Percentiles rank a stretch among this genome's conserved stretches.
phyloP scores from a whole-genome alignment of 1,284 basidiomycete genomes.

The Xanthoconium separans region DNA sequence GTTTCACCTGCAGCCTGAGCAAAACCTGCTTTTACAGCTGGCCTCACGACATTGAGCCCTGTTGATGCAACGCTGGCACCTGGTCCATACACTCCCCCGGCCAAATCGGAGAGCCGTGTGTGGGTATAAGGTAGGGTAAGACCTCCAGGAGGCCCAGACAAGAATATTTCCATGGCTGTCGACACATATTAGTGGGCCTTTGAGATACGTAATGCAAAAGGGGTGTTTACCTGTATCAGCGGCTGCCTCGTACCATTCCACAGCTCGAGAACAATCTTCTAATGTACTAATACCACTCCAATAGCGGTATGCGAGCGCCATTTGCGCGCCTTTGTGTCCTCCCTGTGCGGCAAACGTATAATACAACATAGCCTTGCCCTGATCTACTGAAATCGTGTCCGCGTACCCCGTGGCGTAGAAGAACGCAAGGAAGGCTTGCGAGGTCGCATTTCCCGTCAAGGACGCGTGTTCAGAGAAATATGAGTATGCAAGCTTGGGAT shows the following conservation, averaged over 20 bases:
- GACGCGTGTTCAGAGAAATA: slow-evolving; percentile 62
- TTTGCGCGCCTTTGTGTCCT: slow-evolving; percentile 84
- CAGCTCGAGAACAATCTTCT: slow-evolving; percentile 80
- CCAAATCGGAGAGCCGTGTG: slow-evolving; percentile 85
- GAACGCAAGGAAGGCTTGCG: slow-evolving; percentile 84
- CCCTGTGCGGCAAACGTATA: slow-evolving; percentile 92
- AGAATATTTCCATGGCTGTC: slow-evolving; percentile 69
- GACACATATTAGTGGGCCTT: slow-evolving; percentile 1
- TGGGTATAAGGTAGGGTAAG: slow-evolving; percentile 81
- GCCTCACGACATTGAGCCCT: slow-evolving; percentile 64
- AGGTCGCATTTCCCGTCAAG: slow-evolving; percentile 74
- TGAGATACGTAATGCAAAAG: slow-evolving; percentile 14
- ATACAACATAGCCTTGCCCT: slow-evolving; percentile 82
- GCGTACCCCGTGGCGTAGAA: slow-evolving; percentile 86
- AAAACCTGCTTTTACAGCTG: slow-evolving; percentile 81
- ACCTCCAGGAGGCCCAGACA: slow-evolving; percentile 89
- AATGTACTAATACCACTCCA: slow-evolving; percentile 92
- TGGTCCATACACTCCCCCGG: slow-evolving; percentile 90
- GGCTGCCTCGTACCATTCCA: slow-evolving; percentile 86
- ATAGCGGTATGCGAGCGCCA: slow-evolving; percentile 93
- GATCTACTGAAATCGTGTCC: slow-evolving; percentile 63
- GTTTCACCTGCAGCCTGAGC: slow-evolving; percentile 85
- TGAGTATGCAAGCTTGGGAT: slow-evolving; percentile 60
- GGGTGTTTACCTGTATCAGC: slow-evolving; percentile 73
- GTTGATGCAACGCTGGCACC: slow-evolving; percentile 91